Base-by-base conservation (phyloP, 768 basidiomycete genomes). In the Leccinum obscurum region DNA sequence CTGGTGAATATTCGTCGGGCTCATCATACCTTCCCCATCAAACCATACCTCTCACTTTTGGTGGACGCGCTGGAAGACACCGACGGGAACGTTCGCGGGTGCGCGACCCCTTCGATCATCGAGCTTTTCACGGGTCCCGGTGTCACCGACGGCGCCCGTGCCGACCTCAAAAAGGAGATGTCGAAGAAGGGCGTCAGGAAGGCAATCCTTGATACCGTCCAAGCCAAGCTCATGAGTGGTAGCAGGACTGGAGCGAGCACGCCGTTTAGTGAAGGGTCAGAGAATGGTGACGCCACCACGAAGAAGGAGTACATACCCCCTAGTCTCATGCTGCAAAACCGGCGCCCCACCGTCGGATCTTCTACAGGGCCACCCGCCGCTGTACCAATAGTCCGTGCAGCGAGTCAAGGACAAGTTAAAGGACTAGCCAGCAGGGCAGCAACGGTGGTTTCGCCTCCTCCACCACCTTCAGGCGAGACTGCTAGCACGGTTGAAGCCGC, bases 151-250 rank as follows among this genome's bases (percentile, higher is more conserved):
- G 87, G 86, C 8, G 97, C 97, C 3, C 87, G 92, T 55, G 85
- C 94, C 4, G 96, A 98, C 72, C 80, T 98, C 56, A 98, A 97
- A 81, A 95, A 93, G 70, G 90, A 93, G 71, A 81, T 98, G 81
- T 73, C 81, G 2, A 93, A 89, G 77, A 92, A 92, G 72, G 83
- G 84, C 46, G 91, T 97, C 48, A 84, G 93, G 35, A 96, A 95
- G 76, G 84, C 86, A 5, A 95, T 95, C 51, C 85, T 89, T 14
- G 95, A 98, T 62, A 81, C 81, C 55, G 85, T 98, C 15, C 80
- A 95, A 7, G 75, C 79, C 56, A 88, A 86, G 71, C 0, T 28
- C 28, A 28, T 28, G 28, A 28, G 71, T 35, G 66, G 69, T 50
- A 79, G 75, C 44, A 77, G 76, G 17, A 68, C 79, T 8, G 69